Evolutionary conservation across 495 filamentous ascomycete species (phyloP), one percentile per base, ranked within the genome.

Genomic region (Penicillium malachiteum): DNA sequence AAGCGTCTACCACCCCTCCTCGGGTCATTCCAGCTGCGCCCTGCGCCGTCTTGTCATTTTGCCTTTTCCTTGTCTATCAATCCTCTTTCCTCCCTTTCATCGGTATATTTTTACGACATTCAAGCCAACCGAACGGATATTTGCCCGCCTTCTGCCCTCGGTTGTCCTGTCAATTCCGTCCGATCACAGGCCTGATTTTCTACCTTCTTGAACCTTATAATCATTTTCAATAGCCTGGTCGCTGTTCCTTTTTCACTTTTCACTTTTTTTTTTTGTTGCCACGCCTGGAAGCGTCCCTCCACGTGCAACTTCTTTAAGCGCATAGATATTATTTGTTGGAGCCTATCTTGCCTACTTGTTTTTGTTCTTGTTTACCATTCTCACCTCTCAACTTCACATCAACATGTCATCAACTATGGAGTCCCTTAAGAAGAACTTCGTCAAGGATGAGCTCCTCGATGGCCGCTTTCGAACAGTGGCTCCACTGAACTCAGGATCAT

Each of bases 401-500:
- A 65, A 61, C 68, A 73, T 67, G 63, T 69, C 58, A 33, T 71
- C 65, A 73, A 90, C 63, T 73, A 91, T 94, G 89, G 89, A 91
- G 69, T 92, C 86, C 79, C 79, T 91, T 70, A 85, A 83, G 68
- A 82, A 87, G 72, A 79, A 78, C 55, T 93, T 94, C 69, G 75
- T 82, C 53, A 74, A 85, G 71, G 89, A 88, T 50, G 80, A 85
- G 66, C 63, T 94, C 53, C 79, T 94, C 71, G 86, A 88, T 71
- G 89, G 88, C 59, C 92, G 95, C 54, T 98, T 94, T 71, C 82
- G 87, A 71, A 93, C 91, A 39, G 77, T 96, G 65, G 89, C 91
- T 63, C 92, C 92, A 38, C 89, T 98, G 76, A 97, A 98, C 67
- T 90, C 97, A 81, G 94, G 94, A 63, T 98, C 94, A 21, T 98